Conservation (phyloP, 2,329 filamentous ascomycete species). For the Capronia epimyces region DNA sequence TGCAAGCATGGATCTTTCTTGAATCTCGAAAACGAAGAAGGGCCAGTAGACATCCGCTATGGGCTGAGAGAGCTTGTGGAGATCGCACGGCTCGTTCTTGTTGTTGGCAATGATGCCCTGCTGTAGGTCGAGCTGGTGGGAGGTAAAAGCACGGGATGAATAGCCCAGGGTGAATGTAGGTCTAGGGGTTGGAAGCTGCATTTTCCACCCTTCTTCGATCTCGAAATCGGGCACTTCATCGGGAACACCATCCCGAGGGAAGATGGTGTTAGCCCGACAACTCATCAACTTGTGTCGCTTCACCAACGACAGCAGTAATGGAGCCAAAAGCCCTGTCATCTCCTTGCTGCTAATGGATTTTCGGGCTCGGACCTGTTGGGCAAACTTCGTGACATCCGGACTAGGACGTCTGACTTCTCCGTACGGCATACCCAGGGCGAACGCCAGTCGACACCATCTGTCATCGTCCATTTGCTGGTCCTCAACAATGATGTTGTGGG, state of each 20-base stretch:
- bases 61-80: slow-evolving; percentile 26
- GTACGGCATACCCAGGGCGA: slow-evolving; percentile 23
- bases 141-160: slow-evolving; percentile 13
- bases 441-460: slow-evolving; percentile 23
- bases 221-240: slow-evolving; percentile 18
- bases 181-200: slow-evolving; percentile 20
- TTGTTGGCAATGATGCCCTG: slow-evolving; percentile 26
- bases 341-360: slow-evolving; percentile 14
- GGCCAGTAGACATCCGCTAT: slow-evolving; percentile 26
- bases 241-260: slow-evolving; percentile 22
- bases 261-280: slow-evolving; percentile 9
- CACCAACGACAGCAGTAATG: slow-evolving; percentile 19
- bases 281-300: slow-evolving; percentile 16
- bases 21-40: slow-evolving; percentile 25
- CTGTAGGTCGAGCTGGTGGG: slow-evolving; percentile 24
- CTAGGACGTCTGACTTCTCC: slow-evolving; percentile 13
- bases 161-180: slow-evolving; percentile 26
- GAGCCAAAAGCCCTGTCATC: slow-evolving; percentile 14
- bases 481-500: slow-evolving; percentile 23
- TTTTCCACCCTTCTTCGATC: slow-evolving; percentile 21
- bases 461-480: slow-evolving; percentile 24
- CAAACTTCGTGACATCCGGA: slow-evolving; percentile 17
- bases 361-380: slow-evolving; percentile 18
- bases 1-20: slow-evolving; percentile 22
- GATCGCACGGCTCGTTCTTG: slow-evolving; percentile 23